A percentile compares a stretch with the other conserved stretches of the same genome.
Evolutionary conservation across 2,329 filamentous ascomycete species (phyloP).

Genomic region (Fonsecaea monophora): DNA sequence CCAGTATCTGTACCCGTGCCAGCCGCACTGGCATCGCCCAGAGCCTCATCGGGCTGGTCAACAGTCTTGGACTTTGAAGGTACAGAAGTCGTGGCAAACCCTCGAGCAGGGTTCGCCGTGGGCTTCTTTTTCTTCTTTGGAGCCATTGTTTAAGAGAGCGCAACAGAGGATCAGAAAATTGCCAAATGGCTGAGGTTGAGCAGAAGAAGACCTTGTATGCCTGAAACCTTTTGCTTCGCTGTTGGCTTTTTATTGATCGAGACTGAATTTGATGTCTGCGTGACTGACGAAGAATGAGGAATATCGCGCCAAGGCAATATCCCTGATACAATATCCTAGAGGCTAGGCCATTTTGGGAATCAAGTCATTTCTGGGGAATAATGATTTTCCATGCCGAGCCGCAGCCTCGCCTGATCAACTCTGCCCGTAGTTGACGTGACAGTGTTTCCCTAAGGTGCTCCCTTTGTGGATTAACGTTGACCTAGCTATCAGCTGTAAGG

Average conservation of each 20-base stretch:
- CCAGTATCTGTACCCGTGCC: background rate
- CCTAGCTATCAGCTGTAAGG: no score
- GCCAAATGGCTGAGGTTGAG: background rate
- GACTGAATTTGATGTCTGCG: background rate
- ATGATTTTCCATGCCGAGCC: no score
- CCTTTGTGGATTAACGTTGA: no score
- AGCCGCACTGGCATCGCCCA: constrained; percentile 20
- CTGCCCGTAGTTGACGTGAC: no score
- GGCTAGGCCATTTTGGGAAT: no score
- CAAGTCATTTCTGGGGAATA: background rate
- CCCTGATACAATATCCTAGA: no score
- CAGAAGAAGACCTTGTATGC: background rate
- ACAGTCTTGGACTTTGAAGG: constrained; percentile 76
- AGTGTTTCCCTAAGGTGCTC: no score
- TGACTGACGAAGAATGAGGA: background rate
- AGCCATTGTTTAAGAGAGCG: constrained; percentile 62
- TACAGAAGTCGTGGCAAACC: constrained; percentile 91
- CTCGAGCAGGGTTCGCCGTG: constrained; percentile 82
- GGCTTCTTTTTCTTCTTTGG: constrained; percentile 85
- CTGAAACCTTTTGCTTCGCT: background rate
- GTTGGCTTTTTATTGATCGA: background rate
- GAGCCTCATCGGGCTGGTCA: constrained; percentile 42
- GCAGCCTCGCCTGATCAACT: no score
- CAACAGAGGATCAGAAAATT: background rate
- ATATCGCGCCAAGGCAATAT: background rate